Evolutionary conservation across 2,329 filamentous ascomycete species (phyloP).

Genomic region (Zopfia rhizophila): DNA sequence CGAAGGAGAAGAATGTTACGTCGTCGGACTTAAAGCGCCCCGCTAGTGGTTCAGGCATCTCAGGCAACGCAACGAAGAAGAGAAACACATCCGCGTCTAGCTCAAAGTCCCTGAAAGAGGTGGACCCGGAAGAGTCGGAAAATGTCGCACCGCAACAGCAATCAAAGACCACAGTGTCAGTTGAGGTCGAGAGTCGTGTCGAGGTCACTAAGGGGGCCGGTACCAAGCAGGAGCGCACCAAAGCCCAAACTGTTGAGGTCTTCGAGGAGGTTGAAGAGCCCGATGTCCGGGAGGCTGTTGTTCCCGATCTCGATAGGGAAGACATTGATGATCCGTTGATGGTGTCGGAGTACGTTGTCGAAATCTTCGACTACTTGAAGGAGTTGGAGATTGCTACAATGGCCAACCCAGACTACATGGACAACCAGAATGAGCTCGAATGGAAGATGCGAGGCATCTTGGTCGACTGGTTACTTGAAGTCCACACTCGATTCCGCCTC

Average conservation of each 20-base stretch:
- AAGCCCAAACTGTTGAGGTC: conserved; percentile 21
- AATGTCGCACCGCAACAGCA: conserved; percentile 70
- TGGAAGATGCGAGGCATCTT: conserved; percentile 99
- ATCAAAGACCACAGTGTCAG: conserved; percentile 57
- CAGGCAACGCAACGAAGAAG: conserved; percentile 75
- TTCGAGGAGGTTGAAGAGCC: conserved; percentile 31
- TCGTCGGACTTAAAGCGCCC: conserved; percentile 74
- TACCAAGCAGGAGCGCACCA: conserved; percentile 12
- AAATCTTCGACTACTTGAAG: conserved; percentile 96
- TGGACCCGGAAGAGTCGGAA: conserved; percentile 67
- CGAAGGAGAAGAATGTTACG: conserved; percentile 76
- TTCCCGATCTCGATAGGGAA: conserved; percentile 79
- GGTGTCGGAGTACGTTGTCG: conserved; percentile 96
- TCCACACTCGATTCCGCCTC: conserved; percentile 95
- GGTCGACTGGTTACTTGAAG: conserved; percentile 97
- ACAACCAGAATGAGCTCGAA: conserved; percentile 91
- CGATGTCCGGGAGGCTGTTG: conserved; percentile 59
- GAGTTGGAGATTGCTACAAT: conserved; percentile 83
- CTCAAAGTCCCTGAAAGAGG: conserved; percentile 61
- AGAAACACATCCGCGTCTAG: conserved; percentile 65
- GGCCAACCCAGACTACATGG: conserved; percentile 95
- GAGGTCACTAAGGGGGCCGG: conserved; percentile 30
- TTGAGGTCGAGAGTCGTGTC: conserved; percentile 62
- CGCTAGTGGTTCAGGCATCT: conserved; percentile 75
- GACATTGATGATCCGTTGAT: conserved; percentile 94